Conservation (phyloP, 164 flowering plant species). For the Magnolia kwangsiensis region DNA sequence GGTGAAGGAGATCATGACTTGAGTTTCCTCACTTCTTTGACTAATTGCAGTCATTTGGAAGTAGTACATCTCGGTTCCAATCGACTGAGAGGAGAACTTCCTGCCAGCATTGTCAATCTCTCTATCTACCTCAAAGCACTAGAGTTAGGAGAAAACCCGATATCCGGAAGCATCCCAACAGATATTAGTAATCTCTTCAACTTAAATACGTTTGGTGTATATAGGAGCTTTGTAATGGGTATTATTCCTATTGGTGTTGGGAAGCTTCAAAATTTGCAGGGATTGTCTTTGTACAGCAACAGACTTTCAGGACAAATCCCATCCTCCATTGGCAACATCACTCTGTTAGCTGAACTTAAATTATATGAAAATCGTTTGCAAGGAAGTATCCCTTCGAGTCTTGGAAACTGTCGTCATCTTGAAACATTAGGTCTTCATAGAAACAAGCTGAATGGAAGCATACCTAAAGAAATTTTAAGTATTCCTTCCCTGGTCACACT, state of each 20-base stretch:
- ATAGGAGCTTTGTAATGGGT: neutral
- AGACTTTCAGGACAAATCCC: constrained; percentile 11
- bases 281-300: neutral
- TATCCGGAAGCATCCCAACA: constrained; percentile 33
- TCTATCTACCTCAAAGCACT: neutral
- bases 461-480: constrained; percentile 1
- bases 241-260: neutral
- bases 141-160: constrained; percentile 8
- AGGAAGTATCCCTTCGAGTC: constrained; percentile 17
- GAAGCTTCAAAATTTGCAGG: neutral
- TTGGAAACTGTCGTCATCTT: neutral
- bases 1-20: neutral
- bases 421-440: neutral
- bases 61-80: neutral
- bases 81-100: neutral
- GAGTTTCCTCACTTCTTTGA: neutral
- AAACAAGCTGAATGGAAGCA: neutral
- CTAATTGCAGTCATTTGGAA: neutral
- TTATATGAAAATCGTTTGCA: constrained; percentile 8
- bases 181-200: neutral
- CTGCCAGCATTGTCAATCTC: neutral
- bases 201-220: neutral
- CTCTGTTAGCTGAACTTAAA: neutral
- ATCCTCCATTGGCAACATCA: constrained; percentile 12
- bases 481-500: neutral